These are phyloP conservation scores for Pleurotus giganteus DNA, from an alignment of 768 basidiomycete genomes.

Conservation along the genomic window DNA sequence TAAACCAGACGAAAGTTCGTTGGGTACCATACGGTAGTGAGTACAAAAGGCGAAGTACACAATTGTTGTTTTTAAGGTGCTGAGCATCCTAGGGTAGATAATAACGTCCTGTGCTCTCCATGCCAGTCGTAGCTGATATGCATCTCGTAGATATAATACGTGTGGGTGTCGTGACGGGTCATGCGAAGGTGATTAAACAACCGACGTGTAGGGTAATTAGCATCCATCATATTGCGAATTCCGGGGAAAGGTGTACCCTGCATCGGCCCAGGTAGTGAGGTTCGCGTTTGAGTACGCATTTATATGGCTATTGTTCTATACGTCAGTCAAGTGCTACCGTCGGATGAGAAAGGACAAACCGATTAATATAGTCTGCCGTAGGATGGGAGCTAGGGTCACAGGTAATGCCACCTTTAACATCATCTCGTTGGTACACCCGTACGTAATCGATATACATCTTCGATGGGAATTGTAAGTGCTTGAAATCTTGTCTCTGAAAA, in stretches of 20 bases:
- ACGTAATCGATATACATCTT: slow-evolving; percentile 89
- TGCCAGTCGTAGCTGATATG: background rate
- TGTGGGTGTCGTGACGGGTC: slow-evolving; percentile 1
- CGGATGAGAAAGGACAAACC: slow-evolving; percentile 30
- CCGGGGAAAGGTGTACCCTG: slow-evolving; percentile 72
- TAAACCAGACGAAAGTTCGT: background rate
- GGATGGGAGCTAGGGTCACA: slow-evolving; percentile 81
- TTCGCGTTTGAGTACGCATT: slow-evolving; percentile 76
- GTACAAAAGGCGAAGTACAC: slow-evolving; percentile 2
- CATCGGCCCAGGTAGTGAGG: slow-evolving; percentile 80
- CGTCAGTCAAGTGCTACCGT: background rate
- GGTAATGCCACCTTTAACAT: slow-evolving; percentile 62
- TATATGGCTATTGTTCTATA: slow-evolving; percentile 31
- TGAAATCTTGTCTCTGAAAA: slow-evolving; percentile 75
- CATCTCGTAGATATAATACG: background rate
- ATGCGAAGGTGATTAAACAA: background rate
- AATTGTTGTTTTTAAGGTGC: background rate
- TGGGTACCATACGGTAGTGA: background rate
- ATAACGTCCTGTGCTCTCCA: slow-evolving; percentile 3
- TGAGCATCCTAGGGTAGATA: slow-evolving; percentile 6
- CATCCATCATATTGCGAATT: slow-evolving; percentile 52
- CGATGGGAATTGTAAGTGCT: slow-evolving; percentile 72
- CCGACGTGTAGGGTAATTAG: slow-evolving; percentile 17
- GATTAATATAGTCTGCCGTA: slow-evolving; percentile 75
- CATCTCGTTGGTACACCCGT: slow-evolving; percentile 80